Evolutionary conservation across 805 yeast species (phyloP), one percentile per base, ranked within the genome.

Genomic region (Starmerella apis): DNA sequence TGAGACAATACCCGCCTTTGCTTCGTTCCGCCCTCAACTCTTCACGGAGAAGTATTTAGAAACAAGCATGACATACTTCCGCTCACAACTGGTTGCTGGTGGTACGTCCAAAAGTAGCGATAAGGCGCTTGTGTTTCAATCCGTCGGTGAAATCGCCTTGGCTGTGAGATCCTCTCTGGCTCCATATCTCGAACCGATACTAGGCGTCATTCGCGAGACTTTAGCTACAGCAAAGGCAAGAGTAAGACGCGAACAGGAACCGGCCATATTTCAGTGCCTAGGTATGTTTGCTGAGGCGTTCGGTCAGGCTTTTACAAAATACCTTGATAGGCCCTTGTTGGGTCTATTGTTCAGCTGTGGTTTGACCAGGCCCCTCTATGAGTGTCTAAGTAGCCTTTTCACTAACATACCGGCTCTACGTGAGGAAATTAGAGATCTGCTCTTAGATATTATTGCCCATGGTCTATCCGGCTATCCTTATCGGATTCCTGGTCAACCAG

Each of bases 231-330:
- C 81, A 7, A 80, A 77, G 59, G 68, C 71, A n/a, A 72, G 77
- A 28, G 66, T 63, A 2, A 73, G 88, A 51, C 81, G 79, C 61
- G 87, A 83, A 44, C 79, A 83, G 39, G 94, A 86, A 56, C 82
- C 85, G 0, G 87, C 95, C 1, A 77, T 90, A 19, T 90, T 88
- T 60, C 85, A 83, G 58, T 92, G 97, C 63, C 74, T 90, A 39
- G 86, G 94, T 0, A 83, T 86, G 66, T 68, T 92, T 32, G 88
- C 96, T 0, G 74, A 75, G 23, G 90, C 97, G 0, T 86, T 90
- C 14, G 96, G 96, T 0, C 94, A 95, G 11, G 94, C 95, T 0
- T 70, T 90, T 49, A 85, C 96, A 0, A 92, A 90, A 61, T 87
- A 86, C 63, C 68, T 92, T 49, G 88, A 86, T 56, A 76, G 81